Base-by-base conservation (phyloP, 495 filamentous ascomycete species). In the Penicillium waksmanii region DNA sequence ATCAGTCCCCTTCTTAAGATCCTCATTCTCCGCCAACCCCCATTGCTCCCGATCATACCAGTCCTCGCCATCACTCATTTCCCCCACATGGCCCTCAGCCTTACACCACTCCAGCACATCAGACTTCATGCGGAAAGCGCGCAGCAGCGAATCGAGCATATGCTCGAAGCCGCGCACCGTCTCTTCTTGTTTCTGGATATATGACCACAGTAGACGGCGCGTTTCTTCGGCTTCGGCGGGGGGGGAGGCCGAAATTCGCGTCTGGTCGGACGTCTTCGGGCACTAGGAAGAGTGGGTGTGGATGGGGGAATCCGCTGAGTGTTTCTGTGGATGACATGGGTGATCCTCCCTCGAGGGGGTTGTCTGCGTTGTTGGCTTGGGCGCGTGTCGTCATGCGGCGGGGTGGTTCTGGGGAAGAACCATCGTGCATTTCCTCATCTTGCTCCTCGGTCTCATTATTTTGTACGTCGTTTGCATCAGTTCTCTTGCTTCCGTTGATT, bases 181-280 rank as follows among this genome's bases (percentile, higher is more conserved):
- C 72, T 98, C 94, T 66, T 98, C 95, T 66, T 97, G 94, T 70
- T 96, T 96, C 65, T 97, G 93, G 12, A 97, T 89, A 64, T 94
- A 97, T 3, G 89, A 81, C 68, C 91, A 84, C 11, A 98, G 81
- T 11, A 96, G 73, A 33, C 88, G 87, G 21, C 94, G 87, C 13
- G 92, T 93, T 40, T 98, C 93, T 63, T 96, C 91, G 1, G 95
- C 96, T 74, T 97, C 94, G 8, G 78, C 66, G 13, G 87, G 78
- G 0, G 0, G 92, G 92, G 1, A 98, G 85, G 15, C 91, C 90
- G 35, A 92, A 82, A 68, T 96, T 87, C 36, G 85, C 79, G 67
- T 96, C 91, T 2, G 90, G 86, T n/a, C 80, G 83, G 50, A 87
- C 84, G 38, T 80, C 70, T n/a, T 79, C 73, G 0, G 93, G 89